These are phyloP conservation scores for Alternaria atra DNA, from an alignment of 2,329 filamentous ascomycete species.

Conservation along the genomic window DNA sequence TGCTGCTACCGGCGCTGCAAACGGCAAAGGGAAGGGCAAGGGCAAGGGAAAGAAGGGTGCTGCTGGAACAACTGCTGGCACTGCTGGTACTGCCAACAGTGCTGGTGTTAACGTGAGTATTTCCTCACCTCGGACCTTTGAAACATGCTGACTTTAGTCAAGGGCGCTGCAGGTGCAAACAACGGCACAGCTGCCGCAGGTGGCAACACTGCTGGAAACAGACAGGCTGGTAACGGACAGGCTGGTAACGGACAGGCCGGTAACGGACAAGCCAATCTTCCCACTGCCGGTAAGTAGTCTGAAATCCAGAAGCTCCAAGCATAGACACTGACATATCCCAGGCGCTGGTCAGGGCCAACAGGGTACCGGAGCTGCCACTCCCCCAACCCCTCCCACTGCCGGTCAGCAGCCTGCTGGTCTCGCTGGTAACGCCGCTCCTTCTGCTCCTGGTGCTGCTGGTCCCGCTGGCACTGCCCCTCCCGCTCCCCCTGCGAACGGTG, in stretches of 20 bases:
- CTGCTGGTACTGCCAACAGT: not conserved
- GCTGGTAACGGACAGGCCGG: not conserved
- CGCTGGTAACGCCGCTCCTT: no score
- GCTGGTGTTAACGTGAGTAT: slow-evolving; percentile 2
- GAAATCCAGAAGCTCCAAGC: fast-evolving
- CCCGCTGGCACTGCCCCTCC: not conserved
- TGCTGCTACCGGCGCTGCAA: slow-evolving; percentile 7
- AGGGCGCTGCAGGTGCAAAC: slow-evolving; percentile 3
- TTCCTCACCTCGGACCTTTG: not conserved
- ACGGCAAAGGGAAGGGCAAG: slow-evolving; percentile 15
- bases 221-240: not conserved
- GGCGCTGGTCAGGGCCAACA: not conserved
- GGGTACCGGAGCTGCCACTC: not conserved
- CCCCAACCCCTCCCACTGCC: not conserved
- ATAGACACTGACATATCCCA: not conserved
- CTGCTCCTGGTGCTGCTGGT: no score
- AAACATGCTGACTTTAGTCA: not conserved
- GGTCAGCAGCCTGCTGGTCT: not conserved
- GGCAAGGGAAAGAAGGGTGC: slow-evolving; percentile 15
- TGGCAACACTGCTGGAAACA: not conserved
- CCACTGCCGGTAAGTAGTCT: not conserved
- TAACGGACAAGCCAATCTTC: not conserved
- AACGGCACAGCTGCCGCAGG: slow-evolving; percentile 9
- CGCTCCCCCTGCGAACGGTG: not conserved
- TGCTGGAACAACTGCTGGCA: not conserved